Base-by-base conservation (phyloP, 768 basidiomycete genomes). In the Trametes gibbosa region DNA sequence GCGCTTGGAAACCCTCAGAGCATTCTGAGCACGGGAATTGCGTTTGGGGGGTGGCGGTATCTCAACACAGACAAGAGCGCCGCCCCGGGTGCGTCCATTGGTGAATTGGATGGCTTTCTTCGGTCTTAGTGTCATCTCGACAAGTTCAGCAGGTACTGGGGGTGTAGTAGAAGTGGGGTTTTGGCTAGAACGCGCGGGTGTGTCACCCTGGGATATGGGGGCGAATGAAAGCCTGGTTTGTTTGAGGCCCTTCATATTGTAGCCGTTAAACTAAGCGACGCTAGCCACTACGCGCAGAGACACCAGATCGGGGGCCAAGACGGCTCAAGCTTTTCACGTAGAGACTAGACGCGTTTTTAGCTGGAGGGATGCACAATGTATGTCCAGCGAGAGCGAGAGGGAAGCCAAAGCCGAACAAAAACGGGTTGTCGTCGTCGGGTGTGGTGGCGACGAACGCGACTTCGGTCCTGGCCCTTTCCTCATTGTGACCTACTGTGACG, bases 61-160 rank as follows among this genome's bases (percentile, higher is more conserved):
- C 63, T 63, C 37, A 56, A 69, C 48, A 68, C 64, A 49, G 65
- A 64, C 62, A 68, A 69, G 47, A 56, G 66, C 61, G 63, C 65
- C 24, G 62, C 48, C 24, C 62, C 57, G 62, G 58, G 37, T 27
- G n/a, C 47, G 47, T 1, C 54, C 54, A 17, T 12, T 50, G 29
- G 29, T 62, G 56, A 25, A 37, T 47, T 46, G 50, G 34, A 35
- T 46, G 62, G 25, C 29, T 42, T 17, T 59, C 56, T 57, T 63
- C 16, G 34, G 40, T 25, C 32, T 49, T 9, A 45, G 49, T 13
- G 50, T 42, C 55, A 45, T 53, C 8, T 39, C 41, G 16, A 52
- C 34, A 5, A 52, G 50, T n/a, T 62, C 55, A 39, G 58, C 41
- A 32, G 69, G 1, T 5, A 16, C 17, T 63, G 64, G 25, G 60